Percentiles rank a stretch among this genome's conserved stretches.
Evolutionary conservation across 2,329 filamentous ascomycete species (phyloP).

Genomic region (Paracoccidioides lutzii): DNA sequence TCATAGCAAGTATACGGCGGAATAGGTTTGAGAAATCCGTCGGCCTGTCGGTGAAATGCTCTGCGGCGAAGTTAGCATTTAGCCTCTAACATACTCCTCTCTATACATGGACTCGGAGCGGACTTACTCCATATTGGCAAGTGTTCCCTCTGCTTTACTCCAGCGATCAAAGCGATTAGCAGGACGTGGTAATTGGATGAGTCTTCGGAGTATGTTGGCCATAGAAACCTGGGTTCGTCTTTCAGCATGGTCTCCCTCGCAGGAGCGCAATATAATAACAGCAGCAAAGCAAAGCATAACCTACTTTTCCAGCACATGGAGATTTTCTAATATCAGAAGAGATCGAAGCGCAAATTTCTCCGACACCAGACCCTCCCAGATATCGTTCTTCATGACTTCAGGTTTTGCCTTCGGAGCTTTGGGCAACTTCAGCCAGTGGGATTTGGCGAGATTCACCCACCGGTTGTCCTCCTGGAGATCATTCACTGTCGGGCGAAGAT

Average conservation of each 20-base stretch:
- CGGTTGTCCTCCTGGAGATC: slow-evolving; percentile 31
- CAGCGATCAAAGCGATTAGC: slow-evolving; percentile 71
- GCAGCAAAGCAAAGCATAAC: slow-evolving; percentile 8
- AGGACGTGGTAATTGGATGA: slow-evolving; percentile 86
- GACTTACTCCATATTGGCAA: slow-evolving; percentile 70
- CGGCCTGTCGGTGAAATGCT: slow-evolving; percentile 60
- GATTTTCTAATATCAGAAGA: slow-evolving; percentile 70
- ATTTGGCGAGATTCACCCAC: slow-evolving; percentile 59
- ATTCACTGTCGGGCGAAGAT: slow-evolving; percentile 30
- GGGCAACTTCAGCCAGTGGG: slow-evolving; percentile 65
- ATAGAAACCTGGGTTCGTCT: slow-evolving; percentile 57
- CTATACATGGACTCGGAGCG: background rate
- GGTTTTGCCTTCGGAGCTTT: slow-evolving; percentile 64
- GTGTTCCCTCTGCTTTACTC: slow-evolving; percentile 77
- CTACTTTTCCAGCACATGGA: slow-evolving; percentile 78
- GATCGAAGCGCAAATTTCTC: slow-evolving; percentile 66
- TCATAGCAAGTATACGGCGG: slow-evolving; percentile 78
- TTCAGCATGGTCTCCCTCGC: background rate
- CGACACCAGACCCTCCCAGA: slow-evolving; percentile 80
- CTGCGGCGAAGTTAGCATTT: background rate
- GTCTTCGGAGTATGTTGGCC: slow-evolving; percentile 82
- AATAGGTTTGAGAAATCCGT: slow-evolving; percentile 81
- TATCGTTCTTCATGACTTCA: slow-evolving; percentile 69
- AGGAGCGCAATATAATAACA: background rate
- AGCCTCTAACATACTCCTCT: background rate